phyloP scores from a whole-genome alignment of 192 early-diverging fungal species.

The Podila epicladia region DNA sequence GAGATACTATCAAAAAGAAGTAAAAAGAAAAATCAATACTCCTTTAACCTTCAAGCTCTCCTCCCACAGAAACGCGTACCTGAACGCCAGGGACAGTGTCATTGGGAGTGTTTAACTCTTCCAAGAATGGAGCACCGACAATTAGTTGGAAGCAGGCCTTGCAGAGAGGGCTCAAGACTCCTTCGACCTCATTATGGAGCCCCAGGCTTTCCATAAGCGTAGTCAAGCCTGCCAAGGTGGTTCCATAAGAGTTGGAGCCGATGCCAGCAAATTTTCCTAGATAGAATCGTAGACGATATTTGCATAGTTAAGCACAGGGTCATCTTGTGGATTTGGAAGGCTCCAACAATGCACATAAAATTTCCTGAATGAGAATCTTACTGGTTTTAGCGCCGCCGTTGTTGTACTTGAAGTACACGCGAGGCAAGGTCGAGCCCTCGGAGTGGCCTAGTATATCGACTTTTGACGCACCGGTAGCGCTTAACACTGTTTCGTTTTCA shows the following conservation, averaged over 20 bases:
- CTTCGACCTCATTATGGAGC: not conserved
- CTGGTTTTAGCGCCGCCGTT: not conserved
- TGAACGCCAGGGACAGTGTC: conserved; percentile 9
- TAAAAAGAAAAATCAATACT: too few species aligned
- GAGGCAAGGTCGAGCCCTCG: conserved; percentile 9
- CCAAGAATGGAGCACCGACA: not conserved
- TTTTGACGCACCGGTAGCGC: conserved; percentile 5
- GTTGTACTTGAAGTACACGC: conserved; percentile 17
- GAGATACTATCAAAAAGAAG: conserved; percentile 2
- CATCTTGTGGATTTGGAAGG: too few species aligned
- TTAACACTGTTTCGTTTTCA: not conserved
- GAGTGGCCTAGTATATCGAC: conserved; percentile 26
- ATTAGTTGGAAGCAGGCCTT: conserved; percentile 14
- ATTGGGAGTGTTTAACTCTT: not conserved
- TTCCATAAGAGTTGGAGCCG: conserved; percentile 7
- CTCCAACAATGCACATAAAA: not conserved
- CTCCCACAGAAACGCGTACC: too few species aligned
- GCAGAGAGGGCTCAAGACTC: not conserved
- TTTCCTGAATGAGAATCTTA: not conserved
- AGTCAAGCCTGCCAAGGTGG: not conserved
- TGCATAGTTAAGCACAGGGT: too few species aligned
- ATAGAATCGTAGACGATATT: too few species aligned
- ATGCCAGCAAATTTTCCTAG: not conserved
- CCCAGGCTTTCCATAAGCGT: not conserved
- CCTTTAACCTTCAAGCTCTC: too few species aligned